Conservation (phyloP, 2,329 filamentous ascomycete genomes). For the Neofusicoccum cordaticola region DNA sequence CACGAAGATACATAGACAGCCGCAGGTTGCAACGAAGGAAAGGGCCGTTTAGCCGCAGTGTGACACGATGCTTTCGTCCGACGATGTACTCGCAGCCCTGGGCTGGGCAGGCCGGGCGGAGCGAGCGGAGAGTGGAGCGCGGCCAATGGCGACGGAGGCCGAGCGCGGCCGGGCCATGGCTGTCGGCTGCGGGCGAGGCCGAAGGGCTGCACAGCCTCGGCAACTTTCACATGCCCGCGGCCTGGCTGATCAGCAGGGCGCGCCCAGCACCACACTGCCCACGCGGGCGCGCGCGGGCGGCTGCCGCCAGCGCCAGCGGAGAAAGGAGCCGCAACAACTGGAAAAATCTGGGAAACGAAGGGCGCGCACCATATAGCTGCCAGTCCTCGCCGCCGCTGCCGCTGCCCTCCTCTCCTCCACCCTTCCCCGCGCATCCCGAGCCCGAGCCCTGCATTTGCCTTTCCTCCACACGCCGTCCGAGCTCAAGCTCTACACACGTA, state of each 20-base stretch:
- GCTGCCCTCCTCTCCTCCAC: not conserved
- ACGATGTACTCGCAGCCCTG: not conserved
- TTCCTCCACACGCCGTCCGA: not conserved
- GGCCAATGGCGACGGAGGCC: not conserved
- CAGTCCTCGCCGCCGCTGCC: not conserved
- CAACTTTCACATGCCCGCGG: constrained; percentile 12
- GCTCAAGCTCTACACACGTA: constrained; percentile 3
- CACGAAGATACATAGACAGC: constrained; percentile 11
- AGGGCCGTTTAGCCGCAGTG: not conserved
- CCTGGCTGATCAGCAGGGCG: not conserved
- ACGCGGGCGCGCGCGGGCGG: not conserved
- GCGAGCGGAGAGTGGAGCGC: not conserved
- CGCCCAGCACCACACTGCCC: not conserved
- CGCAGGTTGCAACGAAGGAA: not conserved
- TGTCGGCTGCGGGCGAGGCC: not conserved
- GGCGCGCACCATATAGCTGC: not conserved
- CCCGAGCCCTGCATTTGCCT: not conserved
- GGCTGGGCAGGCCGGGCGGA: not conserved
- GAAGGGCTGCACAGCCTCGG: not conserved
- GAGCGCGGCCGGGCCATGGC: not conserved
- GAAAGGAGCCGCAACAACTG: constrained; percentile 8
- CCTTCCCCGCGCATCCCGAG: not conserved
- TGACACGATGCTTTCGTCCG: not conserved
- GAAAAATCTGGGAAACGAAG: constrained; percentile 1
- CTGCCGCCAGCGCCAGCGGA: not conserved